Conservation (phyloP, 371 early-diverging fungal genomes). For the Mortierella sp. region DNA sequence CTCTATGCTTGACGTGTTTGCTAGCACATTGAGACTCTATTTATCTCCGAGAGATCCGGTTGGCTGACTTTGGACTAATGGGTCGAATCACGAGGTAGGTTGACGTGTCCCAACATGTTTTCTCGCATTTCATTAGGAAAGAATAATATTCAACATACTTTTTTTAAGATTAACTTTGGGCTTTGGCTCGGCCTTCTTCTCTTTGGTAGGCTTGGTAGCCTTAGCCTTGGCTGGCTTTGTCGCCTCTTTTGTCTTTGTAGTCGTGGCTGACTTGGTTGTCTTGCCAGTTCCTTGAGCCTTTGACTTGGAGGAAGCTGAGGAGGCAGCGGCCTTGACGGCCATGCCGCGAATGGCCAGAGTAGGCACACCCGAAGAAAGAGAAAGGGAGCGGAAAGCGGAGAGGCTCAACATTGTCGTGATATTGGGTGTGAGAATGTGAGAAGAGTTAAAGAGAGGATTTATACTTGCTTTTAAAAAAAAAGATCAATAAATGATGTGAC, state of each 20-base stretch:
- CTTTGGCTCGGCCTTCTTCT: conserved; percentile 11
- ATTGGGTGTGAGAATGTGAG: not conserved
- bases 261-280: conserved; percentile 18
- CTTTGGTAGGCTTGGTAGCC: conserved; percentile 23
- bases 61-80: not conserved
- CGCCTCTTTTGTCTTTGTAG: not conserved
- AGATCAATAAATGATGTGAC: too few species aligned
- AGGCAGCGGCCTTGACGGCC: conserved; percentile 42
- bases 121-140: not conserved
- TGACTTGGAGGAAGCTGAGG: conserved; percentile 24
- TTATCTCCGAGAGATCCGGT: not conserved
- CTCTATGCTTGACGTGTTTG: not conserved
- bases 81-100: not conserved
- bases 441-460: not conserved
- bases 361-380: conserved; percentile 13
- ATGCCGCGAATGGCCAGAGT: conserved; percentile 33
- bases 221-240: conserved; percentile 8
- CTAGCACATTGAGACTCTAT: not conserved
- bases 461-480: not conserved
- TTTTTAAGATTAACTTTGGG: conserved; percentile 16
- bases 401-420: conserved; percentile 23
- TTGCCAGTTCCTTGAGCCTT: conserved; percentile 10
- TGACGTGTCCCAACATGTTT: not conserved
- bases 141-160: not conserved
- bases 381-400: conserved; percentile 37